These are phyloP conservation scores for Pseudocercospora macadamiae DNA, from an alignment of 2,329 filamentous ascomycete species.

Conservation along the genomic window DNA sequence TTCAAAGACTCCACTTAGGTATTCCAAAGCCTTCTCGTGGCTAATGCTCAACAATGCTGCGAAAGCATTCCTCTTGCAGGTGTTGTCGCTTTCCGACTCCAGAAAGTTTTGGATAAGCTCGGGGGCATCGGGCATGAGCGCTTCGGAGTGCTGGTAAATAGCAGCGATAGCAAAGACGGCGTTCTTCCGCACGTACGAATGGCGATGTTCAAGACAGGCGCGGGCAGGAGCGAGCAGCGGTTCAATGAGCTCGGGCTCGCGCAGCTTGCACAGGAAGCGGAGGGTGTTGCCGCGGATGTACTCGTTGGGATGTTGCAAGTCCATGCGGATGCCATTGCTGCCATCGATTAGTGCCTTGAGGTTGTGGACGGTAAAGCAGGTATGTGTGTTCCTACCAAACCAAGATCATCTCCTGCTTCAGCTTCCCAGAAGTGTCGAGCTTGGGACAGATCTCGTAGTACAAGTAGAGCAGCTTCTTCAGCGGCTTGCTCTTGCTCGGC, in stretches of 20 bases:
- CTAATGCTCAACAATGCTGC: constrained; percentile 87
- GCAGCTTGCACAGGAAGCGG: constrained; percentile 93
- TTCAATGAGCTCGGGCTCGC: constrained; percentile 94
- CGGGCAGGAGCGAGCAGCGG: constrained; percentile 90
- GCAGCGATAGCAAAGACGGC: constrained; percentile 93
- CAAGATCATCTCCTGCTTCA: constrained; percentile 99
- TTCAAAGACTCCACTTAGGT: constrained; percentile 87
- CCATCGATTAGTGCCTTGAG: constrained; percentile 13
- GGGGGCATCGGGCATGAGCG: constrained; percentile 90
- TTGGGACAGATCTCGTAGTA: constrained; percentile 99
- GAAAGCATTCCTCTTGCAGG: constrained; percentile 97
- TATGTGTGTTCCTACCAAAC: constrained; percentile 72
- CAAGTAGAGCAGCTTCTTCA: constrained; percentile 98
- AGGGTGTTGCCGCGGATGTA: constrained; percentile 98
- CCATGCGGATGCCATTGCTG: constrained; percentile 97
- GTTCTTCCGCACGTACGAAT: constrained; percentile 98
- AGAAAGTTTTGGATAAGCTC: constrained; percentile 90
- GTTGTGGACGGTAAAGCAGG: not conserved
- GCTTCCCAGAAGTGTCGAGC: constrained; percentile 85
- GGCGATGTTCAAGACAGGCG: constrained; percentile 90
- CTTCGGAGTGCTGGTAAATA: constrained; percentile 87
- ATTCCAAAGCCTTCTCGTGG: constrained; percentile 88
- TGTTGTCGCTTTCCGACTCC: constrained; percentile 86
- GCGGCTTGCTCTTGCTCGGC: constrained; percentile 92
- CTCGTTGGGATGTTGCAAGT: constrained; percentile 96